Conservation (phyloP, 352 stramenopile genomes). For the Phytophthora idaei region DNA sequence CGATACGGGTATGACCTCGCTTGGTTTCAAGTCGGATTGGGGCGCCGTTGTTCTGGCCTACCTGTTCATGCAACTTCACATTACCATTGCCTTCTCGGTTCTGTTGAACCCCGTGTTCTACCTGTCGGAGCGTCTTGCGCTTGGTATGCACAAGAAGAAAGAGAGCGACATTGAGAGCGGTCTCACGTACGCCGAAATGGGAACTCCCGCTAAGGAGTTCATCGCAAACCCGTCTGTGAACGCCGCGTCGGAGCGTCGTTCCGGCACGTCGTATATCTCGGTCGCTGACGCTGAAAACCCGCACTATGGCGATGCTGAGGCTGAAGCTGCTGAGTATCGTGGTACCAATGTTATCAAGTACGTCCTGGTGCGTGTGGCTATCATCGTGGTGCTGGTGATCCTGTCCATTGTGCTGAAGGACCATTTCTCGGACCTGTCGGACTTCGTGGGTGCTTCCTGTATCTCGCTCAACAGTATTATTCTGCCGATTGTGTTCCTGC, state of each 20-base stretch:
- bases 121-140: constrained; percentile 46
- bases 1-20: constrained; percentile 26
- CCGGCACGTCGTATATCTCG: constrained; percentile 36
- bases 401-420: constrained; percentile 33
- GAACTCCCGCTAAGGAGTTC: constrained; percentile 31
- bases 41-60: constrained; percentile 45
- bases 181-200: constrained; percentile 30
- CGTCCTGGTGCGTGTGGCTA: constrained; percentile 43
- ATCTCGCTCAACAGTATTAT: constrained; percentile 63
- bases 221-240: constrained; percentile 33
- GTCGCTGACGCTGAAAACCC: constrained; percentile 32
- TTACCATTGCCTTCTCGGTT: constrained; percentile 43
- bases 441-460: constrained; percentile 60
- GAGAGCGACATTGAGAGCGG: constrained; percentile 37
- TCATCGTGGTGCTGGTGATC: constrained; percentile 46
- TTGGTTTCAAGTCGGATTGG: constrained; percentile 46
- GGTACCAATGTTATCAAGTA: constrained; percentile 45
- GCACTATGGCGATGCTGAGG: constrained; percentile 32
- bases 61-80: constrained; percentile 43
- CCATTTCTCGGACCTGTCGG: constrained; percentile 55
- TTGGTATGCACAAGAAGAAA: constrained; percentile 57
- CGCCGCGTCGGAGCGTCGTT: constrained; percentile 25
- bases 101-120: constrained; percentile 51
- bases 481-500: constrained; percentile 54
- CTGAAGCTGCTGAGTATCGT: constrained; percentile 46